Conservation (phyloP, 768 basidiomycete species). For the Mycena polygramma region DNA sequence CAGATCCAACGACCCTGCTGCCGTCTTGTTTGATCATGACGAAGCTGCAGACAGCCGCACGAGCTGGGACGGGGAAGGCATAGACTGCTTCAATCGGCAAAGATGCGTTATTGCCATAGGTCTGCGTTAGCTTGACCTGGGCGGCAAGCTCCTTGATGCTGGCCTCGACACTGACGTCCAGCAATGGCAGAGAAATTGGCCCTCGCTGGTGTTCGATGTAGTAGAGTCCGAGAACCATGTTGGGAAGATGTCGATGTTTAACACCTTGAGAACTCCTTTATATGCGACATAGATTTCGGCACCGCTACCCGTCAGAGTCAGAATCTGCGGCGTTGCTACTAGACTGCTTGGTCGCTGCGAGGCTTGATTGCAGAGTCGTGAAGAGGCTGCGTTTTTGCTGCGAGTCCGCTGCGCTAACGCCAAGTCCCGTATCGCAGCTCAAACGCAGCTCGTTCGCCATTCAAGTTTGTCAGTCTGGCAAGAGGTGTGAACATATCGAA, state of each 20-base stretch:
- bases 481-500: too few relatives aligned
- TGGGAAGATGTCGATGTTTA: neutral
- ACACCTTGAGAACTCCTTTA: neutral
- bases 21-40: constrained; percentile 37
- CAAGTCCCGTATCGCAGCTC: neutral
- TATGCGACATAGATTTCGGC: neutral
- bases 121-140: constrained; percentile 38
- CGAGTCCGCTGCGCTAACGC: neutral
- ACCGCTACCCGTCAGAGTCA: constrained; percentile 7
- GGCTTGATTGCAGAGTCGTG: neutral
- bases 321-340: neutral
- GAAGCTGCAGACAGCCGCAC: constrained; percentile 27
- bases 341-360: neutral
- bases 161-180: constrained; percentile 30
- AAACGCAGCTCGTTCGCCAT: too few relatives aligned
- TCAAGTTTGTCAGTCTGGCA: too few relatives aligned
- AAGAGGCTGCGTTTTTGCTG: neutral
- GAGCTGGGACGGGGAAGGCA: constrained; percentile 35
- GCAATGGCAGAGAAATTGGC: constrained; percentile 29
- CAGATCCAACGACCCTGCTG: constrained; percentile 32
- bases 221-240: constrained; percentile 32
- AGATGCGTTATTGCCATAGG: constrained; percentile 32
- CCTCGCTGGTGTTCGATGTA: neutral
- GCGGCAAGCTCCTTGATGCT: constrained; percentile 39
- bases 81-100: constrained; percentile 36